Evolutionary conservation across 1,284 basidiomycete species (phyloP).

Genomic region (Tranzscheliella williamsii): DNA sequence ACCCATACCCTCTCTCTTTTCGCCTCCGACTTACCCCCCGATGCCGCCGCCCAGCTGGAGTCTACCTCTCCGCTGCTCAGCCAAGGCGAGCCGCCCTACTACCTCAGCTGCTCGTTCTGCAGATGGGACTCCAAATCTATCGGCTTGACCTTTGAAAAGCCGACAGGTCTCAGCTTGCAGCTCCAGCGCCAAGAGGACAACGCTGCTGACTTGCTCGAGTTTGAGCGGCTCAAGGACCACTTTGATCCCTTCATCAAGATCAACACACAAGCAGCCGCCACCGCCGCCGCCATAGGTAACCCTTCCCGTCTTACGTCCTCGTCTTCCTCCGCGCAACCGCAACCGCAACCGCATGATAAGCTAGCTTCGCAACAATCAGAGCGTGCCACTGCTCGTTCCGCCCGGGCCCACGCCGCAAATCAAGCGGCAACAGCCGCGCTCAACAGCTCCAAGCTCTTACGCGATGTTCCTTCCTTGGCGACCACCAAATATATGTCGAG

Average conservation of each 20-base stretch:
- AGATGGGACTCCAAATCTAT: slow-evolving; percentile 91
- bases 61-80: slow-evolving; percentile 56
- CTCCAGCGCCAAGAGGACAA: slow-evolving; percentile 35
- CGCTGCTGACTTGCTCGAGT: slow-evolving; percentile 35
- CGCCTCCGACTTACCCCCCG: slow-evolving; percentile 73
- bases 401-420: slow-evolving; percentile 18
- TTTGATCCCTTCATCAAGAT: slow-evolving; percentile 39
- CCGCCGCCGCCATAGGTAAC: slow-evolving; percentile 18
- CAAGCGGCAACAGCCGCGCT: slow-evolving; percentile 26
- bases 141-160: slow-evolving; percentile 91
- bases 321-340: background rate
- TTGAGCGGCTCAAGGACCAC: slow-evolving; percentile 45
- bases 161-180: slow-evolving; percentile 74
- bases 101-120: slow-evolving; percentile 87
- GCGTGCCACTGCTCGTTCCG: slow-evolving; percentile 1
- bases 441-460: slow-evolving; percentile 35
- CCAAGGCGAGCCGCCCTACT: slow-evolving; percentile 81
- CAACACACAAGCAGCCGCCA: slow-evolving; percentile 29
- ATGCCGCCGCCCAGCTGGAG: slow-evolving; percentile 4
- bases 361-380: background rate
- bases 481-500: slow-evolving; percentile 5
- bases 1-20: slow-evolving; percentile 83
- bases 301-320: background rate
- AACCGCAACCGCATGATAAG: background rate
- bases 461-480: slow-evolving; percentile 36